Conservation (phyloP, 2,329 filamentous ascomycete genomes). For the Penicillium sp. region DNA sequence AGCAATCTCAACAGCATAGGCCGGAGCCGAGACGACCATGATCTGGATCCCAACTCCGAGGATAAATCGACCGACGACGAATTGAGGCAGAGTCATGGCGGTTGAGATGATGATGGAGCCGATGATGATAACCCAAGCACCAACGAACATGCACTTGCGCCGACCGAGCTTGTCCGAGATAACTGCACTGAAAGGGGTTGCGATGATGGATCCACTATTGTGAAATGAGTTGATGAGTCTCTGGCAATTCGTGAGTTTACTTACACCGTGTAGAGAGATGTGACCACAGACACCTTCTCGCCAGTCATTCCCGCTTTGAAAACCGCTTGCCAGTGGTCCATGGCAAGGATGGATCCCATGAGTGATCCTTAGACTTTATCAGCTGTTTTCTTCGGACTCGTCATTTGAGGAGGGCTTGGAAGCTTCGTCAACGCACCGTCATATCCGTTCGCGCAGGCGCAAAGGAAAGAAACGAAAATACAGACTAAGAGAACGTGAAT, state of each 20-base stretch:
- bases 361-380: conserved; percentile 24
- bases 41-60: conserved; percentile 50
- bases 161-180: conserved; percentile 49
- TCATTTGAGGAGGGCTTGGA: not conserved
- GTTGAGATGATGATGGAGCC: conserved; percentile 47
- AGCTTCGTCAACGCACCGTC: conserved; percentile 20
- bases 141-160: conserved; percentile 47
- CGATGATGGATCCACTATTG: conserved; percentile 40
- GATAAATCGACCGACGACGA: conserved; percentile 49
- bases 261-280: conserved; percentile 51
- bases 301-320: conserved; percentile 44
- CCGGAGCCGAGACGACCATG: conserved; percentile 51
- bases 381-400: not conserved
- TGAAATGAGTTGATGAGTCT: not conserved
- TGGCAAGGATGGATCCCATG: conserved; percentile 31
- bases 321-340: conserved; percentile 36
- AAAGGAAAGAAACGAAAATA: conserved; percentile 44
- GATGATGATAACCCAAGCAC: conserved; percentile 46
- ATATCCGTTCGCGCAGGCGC: conserved; percentile 34
- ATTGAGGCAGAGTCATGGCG: conserved; percentile 36
- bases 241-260: conserved; percentile 15
- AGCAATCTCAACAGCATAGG: conserved; percentile 50
- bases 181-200: conserved; percentile 43
- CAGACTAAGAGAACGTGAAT: conserved; percentile 32
- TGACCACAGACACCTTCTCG: conserved; percentile 40